Evolutionary conservation across 2,329 filamentous ascomycete species (phyloP).

Genomic region (Apiospora pterosperma): DNA sequence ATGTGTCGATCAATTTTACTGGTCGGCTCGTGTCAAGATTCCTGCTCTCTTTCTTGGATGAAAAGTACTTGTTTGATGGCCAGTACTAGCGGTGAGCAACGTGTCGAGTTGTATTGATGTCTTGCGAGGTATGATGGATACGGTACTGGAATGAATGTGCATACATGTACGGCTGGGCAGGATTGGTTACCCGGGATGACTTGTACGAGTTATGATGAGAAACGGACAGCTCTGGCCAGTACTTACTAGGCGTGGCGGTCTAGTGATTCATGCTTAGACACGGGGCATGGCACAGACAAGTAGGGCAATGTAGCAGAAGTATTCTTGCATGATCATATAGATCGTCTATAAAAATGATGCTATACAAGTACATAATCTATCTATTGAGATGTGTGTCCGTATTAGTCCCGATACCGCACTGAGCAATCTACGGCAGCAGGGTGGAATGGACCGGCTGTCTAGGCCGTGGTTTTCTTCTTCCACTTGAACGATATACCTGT

Average conservation of each 20-base stretch:
- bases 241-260: too few relatives aligned
- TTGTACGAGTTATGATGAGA: not conserved
- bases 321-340: not conserved
- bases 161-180: not conserved
- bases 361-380: not conserved
- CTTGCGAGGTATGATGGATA: not conserved
- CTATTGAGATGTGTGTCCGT: slow-evolving; percentile 51
- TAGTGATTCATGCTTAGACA: not conserved
- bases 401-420: slow-evolving; percentile 62
- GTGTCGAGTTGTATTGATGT: not conserved
- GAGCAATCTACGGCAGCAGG: slow-evolving; percentile 52
- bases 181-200: not conserved
- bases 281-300: not conserved
- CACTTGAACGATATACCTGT: slow-evolving; percentile 50
- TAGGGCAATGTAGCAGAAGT: not conserved
- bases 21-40: slow-evolving; percentile 53
- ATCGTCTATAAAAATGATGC: not conserved
- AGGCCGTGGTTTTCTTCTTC: slow-evolving; percentile 60
- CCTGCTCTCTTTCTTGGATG: slow-evolving; percentile 50
- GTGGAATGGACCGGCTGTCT: slow-evolving; percentile 68
- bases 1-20: slow-evolving; percentile 48
- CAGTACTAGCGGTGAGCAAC: slow-evolving; percentile 17
- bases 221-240: not conserved
- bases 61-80: slow-evolving; percentile 43
- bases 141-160: not conserved